Percentiles rank a stretch among this genome's conserved stretches.
phyloP scores from a whole-genome alignment of 192 early-diverging fungal genomes.

The Geranomyces variabilis region DNA sequence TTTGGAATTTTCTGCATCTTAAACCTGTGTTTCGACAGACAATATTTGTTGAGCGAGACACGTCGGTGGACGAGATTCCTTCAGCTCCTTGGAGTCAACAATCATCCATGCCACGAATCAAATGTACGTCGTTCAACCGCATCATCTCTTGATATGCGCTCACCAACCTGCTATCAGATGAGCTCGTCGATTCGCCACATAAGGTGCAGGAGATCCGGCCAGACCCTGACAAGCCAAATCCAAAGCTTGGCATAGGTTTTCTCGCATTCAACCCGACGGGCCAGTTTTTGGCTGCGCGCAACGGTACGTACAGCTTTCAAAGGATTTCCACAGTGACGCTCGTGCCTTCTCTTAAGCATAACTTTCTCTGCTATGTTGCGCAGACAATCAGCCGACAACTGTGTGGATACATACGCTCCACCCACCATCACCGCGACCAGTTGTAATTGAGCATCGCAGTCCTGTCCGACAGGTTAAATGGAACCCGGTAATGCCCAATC shows the following conservation, averaged over 20 bases:
- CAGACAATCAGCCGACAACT: slow-evolving; percentile 1
- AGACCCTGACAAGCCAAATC: slow-evolving; percentile 73
- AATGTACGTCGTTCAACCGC: not conserved
- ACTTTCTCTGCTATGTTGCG: no score
- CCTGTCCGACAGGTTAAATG: slow-evolving; percentile 63
- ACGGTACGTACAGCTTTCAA: slow-evolving; percentile 71
- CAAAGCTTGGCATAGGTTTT: slow-evolving; percentile 71
- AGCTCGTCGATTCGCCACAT: slow-evolving; percentile 57
- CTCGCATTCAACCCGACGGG: slow-evolving; percentile 70
- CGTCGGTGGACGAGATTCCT: not conserved
- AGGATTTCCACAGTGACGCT: no score
- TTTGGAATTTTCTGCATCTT: no score
- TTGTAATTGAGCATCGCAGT: slow-evolving; percentile 62
- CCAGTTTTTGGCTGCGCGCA: slow-evolving; percentile 59
- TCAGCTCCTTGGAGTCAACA: slow-evolving; percentile 5
- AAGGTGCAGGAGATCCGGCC: slow-evolving; percentile 55
- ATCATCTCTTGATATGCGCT: not conserved
- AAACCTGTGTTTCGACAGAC: not conserved
- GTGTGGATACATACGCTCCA: not conserved
- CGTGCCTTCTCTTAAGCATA: no score
- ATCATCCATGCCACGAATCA: not conserved
- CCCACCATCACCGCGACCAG: slow-evolving; percentile 8
- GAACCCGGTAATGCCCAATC: slow-evolving; percentile 65
- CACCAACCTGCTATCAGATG: slow-evolving; percentile 45
- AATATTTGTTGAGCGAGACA: not conserved